Conservation (phyloP, 108 stramenopile genomes). For the Nitzschia sp. region DNA sequence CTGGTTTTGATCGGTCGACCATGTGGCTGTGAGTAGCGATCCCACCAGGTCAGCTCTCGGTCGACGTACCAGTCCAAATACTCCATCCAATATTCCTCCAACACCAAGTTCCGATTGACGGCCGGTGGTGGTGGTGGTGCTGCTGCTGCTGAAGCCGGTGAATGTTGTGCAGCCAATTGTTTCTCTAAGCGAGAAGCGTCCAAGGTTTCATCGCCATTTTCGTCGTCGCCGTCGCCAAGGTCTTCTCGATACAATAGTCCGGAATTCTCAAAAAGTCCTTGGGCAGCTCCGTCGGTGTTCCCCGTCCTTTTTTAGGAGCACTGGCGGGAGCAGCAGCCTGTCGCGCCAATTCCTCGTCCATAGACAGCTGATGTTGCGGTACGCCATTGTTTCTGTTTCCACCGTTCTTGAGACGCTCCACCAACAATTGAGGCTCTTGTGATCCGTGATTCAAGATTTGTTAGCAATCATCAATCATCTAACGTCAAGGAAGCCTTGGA, state of each 20-base stretch:
- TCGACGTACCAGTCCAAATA: conserved; percentile 13
- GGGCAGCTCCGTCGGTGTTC: conserved; percentile 65
- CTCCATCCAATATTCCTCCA: conserved; percentile 41
- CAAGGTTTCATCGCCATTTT: background rate
- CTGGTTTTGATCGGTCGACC: too few relatives aligned
- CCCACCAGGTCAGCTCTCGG: conserved; percentile 13
- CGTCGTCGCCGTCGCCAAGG: background rate
- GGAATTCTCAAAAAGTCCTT: background rate
- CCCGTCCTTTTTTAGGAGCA: conserved; percentile 44
- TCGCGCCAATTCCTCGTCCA: conserved; percentile 17
- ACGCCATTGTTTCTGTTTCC: too few relatives aligned
- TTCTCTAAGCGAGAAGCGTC: background rate
- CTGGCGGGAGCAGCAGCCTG: background rate
- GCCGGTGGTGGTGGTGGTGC: background rate
- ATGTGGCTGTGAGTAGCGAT: conserved; percentile 4
- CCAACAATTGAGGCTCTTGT: conserved; percentile 52
- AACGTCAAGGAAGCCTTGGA: too few relatives aligned
- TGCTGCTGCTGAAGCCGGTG: too few relatives aligned
- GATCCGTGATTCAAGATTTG: conserved; percentile 60
- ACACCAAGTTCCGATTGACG: conserved; percentile 36
- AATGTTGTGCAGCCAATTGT: too few relatives aligned
- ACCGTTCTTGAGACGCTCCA: conserved; percentile 43
- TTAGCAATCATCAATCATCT: conserved; percentile 83
- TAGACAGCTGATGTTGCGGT: conserved; percentile 24
- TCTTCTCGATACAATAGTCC: background rate